phyloP scores from a whole-genome alignment of 225 moss, liverwort and hornwort genomes.

The Thuidium tamariscinum region DNA sequence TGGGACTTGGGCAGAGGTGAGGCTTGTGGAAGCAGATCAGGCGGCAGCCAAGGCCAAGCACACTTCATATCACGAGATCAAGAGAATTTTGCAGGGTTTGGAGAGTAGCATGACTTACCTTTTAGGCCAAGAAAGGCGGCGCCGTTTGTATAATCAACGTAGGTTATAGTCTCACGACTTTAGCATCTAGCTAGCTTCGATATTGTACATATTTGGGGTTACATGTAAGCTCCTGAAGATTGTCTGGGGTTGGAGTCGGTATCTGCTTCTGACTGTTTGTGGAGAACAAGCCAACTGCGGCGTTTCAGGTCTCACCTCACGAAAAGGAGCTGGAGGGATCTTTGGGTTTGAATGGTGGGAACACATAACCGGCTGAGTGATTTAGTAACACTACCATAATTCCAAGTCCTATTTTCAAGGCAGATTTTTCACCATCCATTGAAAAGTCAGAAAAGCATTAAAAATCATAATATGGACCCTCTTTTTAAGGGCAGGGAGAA shows the following conservation, averaged over 20 bases:
- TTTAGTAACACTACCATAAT: neutral
- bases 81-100: conserved; percentile 36
- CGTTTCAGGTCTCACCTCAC: neutral
- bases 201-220: neutral
- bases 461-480: neutral
- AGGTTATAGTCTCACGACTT: neutral
- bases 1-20: conserved; percentile 10
- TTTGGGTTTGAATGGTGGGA: neutral
- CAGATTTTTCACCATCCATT: neutral
- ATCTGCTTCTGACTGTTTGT: neutral
- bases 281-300: neutral
- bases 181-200: neutral
- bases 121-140: conserved; percentile 70
- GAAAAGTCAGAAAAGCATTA: neutral
- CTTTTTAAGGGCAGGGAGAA: too few species aligned
- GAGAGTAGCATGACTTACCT: conserved; percentile 74
- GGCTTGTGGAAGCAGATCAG: conserved; percentile 10
- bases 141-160: conserved; percentile 22
- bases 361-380: neutral
- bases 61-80: conserved; percentile 22
- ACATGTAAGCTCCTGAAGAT: neutral
- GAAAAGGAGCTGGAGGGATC: neutral
- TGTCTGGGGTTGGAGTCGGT: neutral
- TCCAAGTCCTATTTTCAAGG: neutral
- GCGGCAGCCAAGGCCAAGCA: neutral